Percentiles rank a stretch among this genome's conserved stretches.
These are phyloP conservation scores for Phytophthora melonis DNA, from an alignment of 352 stramenopile genomes.

Conservation along the genomic window DNA sequence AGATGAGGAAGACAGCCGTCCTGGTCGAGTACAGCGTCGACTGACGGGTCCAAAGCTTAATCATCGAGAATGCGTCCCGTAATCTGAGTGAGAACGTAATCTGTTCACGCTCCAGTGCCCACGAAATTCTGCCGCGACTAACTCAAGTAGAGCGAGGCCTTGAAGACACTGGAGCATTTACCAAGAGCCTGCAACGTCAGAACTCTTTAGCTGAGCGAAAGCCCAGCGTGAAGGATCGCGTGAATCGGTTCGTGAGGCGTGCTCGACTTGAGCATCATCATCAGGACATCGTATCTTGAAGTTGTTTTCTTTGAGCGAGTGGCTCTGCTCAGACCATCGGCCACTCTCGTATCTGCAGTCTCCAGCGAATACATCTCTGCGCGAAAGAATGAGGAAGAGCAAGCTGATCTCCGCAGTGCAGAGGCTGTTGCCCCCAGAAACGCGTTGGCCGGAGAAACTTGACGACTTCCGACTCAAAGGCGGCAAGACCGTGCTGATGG, in stretches of 20 bases:
- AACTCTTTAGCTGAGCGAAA: not conserved
- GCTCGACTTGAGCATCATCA: conserved; percentile 2
- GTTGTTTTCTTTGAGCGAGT: not conserved
- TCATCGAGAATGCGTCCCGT: too few relatives aligned
- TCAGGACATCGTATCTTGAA: conserved; percentile 1
- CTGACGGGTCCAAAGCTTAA: not conserved
- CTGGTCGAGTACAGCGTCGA: conserved; percentile 5
- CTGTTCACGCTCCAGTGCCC: not conserved
- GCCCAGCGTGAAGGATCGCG: not conserved
- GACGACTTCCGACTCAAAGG: conserved; percentile 6
- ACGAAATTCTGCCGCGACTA: not conserved
- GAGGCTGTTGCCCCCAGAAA: conserved; percentile 2
- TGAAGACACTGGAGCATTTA: too few relatives aligned
- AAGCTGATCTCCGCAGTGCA: conserved; percentile 4
- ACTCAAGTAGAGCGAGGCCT: too few relatives aligned
- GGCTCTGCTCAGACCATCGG: not conserved
- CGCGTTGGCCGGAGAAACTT: conserved; percentile 5
- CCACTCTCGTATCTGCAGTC: conserved; percentile 2
- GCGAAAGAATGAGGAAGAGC: conserved; percentile 9
- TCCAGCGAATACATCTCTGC: not conserved
- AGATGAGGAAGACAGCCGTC: conserved; percentile 11
- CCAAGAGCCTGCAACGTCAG: not conserved
- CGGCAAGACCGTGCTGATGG: conserved; percentile 25
- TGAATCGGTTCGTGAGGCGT: not conserved
- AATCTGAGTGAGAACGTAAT: not conserved